Evolutionary conservation across 768 basidiomycete species (phyloP).

Genomic region (Clathrus columnatus): DNA sequence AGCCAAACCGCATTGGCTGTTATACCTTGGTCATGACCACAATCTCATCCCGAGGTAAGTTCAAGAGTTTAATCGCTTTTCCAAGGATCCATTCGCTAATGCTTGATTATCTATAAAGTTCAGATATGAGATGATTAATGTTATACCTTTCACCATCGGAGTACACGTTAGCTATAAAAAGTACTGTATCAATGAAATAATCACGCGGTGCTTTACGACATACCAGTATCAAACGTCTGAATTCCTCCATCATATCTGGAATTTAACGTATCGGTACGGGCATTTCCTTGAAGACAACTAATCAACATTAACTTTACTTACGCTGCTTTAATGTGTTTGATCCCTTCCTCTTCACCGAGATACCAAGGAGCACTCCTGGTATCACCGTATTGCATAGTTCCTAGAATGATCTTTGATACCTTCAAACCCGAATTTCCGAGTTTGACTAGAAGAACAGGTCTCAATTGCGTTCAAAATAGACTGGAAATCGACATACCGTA

Average conservation of each 20-base stretch:
- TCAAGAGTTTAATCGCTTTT: slow-evolving; percentile 36
- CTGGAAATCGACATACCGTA: slow-evolving; percentile 22
- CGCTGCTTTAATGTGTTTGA: slow-evolving; percentile 41
- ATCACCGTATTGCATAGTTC: slow-evolving; percentile 51
- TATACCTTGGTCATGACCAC: slow-evolving; percentile 42
- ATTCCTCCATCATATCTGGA: slow-evolving; percentile 19
- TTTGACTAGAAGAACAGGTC: slow-evolving; percentile 24
- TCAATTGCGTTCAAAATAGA: neutral
- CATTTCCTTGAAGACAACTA: slow-evolving; percentile 10
- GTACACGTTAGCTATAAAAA: neutral
- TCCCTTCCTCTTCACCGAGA: slow-evolving; percentile 34
- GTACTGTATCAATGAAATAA: neutral
- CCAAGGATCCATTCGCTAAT: slow-evolving; percentile 26
- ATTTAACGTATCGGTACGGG: neutral
- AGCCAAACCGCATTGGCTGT: neutral
- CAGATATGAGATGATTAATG: neutral
- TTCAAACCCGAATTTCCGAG: slow-evolving; percentile 53
- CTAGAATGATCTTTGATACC: slow-evolving; percentile 58
- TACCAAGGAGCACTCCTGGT: slow-evolving; percentile 49
- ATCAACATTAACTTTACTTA: too few species aligned
- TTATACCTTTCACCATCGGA: neutral
- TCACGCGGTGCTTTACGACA: neutral
- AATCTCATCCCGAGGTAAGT: slow-evolving; percentile 38
- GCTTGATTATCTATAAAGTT: neutral
- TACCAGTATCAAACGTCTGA: slow-evolving; percentile 23